Evolutionary conservation across 805 yeast species (phyloP).

Genomic region (Teunomyces barrocoloradensis): DNA sequence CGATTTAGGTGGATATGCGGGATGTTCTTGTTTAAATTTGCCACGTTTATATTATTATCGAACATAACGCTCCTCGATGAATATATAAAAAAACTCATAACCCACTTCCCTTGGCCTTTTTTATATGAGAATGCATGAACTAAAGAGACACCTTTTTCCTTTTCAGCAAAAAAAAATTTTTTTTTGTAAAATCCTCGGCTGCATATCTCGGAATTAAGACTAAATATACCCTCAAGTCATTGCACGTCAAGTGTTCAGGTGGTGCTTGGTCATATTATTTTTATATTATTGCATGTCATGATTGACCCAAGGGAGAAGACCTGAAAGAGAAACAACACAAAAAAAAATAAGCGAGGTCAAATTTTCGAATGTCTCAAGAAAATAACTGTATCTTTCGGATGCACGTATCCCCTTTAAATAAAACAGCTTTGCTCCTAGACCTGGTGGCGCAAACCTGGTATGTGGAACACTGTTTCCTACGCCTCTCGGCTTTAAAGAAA

Average conservation of each 20-base stretch:
- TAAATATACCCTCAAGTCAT: too few relatives aligned
- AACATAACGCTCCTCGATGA: background rate
- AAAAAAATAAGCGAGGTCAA: background rate
- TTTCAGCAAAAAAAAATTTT: too few relatives aligned
- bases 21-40: background rate
- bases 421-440: too few relatives aligned
- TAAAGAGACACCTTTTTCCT: background rate
- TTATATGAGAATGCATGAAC: background rate
- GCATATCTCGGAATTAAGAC: too few relatives aligned
- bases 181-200: background rate
- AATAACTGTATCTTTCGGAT: background rate
- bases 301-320: background rate
- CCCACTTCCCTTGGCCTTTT: background rate
- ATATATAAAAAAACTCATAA: background rate
- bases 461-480: too few relatives aligned
- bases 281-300: too few relatives aligned
- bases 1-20: too few relatives aligned
- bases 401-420: background rate
- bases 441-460: too few relatives aligned
- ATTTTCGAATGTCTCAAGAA: background rate
- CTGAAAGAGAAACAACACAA: too few relatives aligned
- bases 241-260: background rate
- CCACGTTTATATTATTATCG: background rate
- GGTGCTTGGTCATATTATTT: background rate
- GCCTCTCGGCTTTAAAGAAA: too few relatives aligned